These are phyloP conservation scores for Kappamyces sp. DNA, from an alignment of 192 early-diverging fungal species.

Conservation along the genomic window DNA sequence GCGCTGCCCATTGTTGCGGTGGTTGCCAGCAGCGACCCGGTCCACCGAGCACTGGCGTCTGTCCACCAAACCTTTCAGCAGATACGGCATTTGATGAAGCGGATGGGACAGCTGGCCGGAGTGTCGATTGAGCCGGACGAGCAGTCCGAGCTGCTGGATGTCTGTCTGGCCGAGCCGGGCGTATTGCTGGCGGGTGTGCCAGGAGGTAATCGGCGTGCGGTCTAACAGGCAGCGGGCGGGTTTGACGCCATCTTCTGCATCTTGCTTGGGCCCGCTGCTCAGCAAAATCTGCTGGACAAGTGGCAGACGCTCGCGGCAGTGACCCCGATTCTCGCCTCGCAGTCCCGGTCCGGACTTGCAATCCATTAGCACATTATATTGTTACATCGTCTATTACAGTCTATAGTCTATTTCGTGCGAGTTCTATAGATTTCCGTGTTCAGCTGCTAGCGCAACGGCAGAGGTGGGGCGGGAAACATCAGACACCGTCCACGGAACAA, in stretches of 20 bases:
- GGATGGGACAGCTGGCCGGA: constrained; percentile 62
- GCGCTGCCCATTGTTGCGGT: constrained; percentile 1
- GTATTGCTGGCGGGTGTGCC: constrained; percentile 91
- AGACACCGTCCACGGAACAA: too few species aligned
- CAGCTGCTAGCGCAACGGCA: too few species aligned
- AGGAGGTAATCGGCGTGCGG: constrained; percentile 55
- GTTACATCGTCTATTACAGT: too few species aligned
- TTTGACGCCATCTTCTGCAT: constrained; percentile 97
- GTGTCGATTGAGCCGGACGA: constrained; percentile 87
- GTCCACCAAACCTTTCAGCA: constrained; percentile 23
- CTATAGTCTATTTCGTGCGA: too few species aligned
- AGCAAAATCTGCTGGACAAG: background rate
- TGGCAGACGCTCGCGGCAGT: too few species aligned
- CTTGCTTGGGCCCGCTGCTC: constrained; percentile 21
- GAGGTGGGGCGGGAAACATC: too few species aligned
- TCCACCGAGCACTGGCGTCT: constrained; percentile 1
- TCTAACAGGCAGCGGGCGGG: constrained; percentile 70
- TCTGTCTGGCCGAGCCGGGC: constrained; percentile 70
- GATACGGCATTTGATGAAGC: constrained; percentile 63
- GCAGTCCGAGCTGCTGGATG: constrained; percentile 83
- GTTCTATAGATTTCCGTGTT: too few species aligned
- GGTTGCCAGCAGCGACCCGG: background rate
- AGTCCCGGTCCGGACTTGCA: too few species aligned
- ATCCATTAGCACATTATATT: too few species aligned
- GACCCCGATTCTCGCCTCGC: too few species aligned